These are phyloP conservation scores for Tolypocladium paradoxum DNA, from an alignment of 2,329 filamentous ascomycete genomes.

Conservation along the genomic window DNA sequence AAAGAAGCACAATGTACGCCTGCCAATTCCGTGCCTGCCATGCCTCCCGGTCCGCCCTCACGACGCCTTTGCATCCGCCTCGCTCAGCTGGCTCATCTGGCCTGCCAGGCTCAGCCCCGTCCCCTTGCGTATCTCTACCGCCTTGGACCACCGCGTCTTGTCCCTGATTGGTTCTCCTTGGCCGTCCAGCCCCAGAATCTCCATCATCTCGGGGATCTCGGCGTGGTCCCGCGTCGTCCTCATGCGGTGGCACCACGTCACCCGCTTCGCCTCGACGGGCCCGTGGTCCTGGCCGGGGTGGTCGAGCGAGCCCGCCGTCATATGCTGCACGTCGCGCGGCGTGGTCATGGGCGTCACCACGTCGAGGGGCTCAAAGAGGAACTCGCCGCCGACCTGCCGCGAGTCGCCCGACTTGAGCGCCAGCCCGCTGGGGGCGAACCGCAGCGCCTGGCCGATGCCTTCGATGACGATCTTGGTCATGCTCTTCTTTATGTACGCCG, in stretches of 20 bases:
- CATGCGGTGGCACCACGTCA: slow-evolving; percentile 79
- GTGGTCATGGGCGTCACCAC: slow-evolving; percentile 34
- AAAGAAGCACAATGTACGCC: background rate
- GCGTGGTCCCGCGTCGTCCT: slow-evolving; percentile 66
- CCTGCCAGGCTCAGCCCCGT: slow-evolving; percentile 40
- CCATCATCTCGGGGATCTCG: slow-evolving; percentile 56
- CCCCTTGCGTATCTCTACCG: slow-evolving; percentile 39
- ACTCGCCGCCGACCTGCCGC: slow-evolving; percentile 65
- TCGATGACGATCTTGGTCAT: slow-evolving; percentile 37
- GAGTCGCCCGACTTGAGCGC: slow-evolving; percentile 54
- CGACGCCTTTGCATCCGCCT: slow-evolving; percentile 5
- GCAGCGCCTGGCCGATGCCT: slow-evolving; percentile 49
- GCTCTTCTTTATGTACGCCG: slow-evolving; percentile 52
- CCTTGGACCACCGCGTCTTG: slow-evolving; percentile 34
- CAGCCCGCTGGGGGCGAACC: slow-evolving; percentile 44
- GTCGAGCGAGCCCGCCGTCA: slow-evolving; percentile 6
- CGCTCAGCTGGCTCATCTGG: slow-evolving; percentile 35
- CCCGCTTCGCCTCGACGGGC: slow-evolving; percentile 41
- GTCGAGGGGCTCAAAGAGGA: slow-evolving; percentile 54
- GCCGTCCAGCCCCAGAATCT: slow-evolving; percentile 47
- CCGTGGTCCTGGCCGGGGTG: slow-evolving; percentile 12
- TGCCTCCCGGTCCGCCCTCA: slow-evolving; percentile 1
- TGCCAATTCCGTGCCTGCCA: slow-evolving; percentile 1
- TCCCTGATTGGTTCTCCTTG: slow-evolving; percentile 26
- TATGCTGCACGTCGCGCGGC: slow-evolving; percentile 15